Evolutionary conservation across 306 rosid genomes (phyloP), one percentile per base, ranked within the genome.

Genomic region (Delonix regia): DNA sequence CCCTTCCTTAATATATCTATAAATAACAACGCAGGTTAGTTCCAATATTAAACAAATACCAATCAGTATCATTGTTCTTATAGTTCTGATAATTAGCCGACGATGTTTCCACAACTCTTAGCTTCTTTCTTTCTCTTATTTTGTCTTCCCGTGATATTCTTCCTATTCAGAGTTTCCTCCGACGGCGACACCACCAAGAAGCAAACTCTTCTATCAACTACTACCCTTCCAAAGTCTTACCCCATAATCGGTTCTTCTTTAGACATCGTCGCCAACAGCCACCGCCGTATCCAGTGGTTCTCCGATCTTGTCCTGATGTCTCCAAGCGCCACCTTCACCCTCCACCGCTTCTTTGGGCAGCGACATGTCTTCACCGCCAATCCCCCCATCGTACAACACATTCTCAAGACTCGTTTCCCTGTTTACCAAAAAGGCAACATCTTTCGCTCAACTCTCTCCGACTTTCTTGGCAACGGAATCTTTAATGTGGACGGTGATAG

Each of bases 221-320:
- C 39, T 0, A 18, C 78, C 19, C 79, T 71, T 73, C 96, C 96
- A 5, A 80, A 80, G 44, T n/a, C 75, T 9, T 85, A 85, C 47
- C 88, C 88, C 12, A 34, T 85, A 0, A 42, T 81, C 5, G 88
- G 88, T 42, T 68, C 70, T 21, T 73, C 76, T 80, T 53, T 81
- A 3, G 69, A 69, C 27, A 0, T 73, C 66, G 42, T 51, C 68
- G 68, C 75, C 16, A 57, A 69, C 81, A 16, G 9, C 0, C 15
- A 65, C 76, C 88, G 83, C 80, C 82, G 80, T 1, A n/a, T 82
- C 38, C 82, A 83, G n/a, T 93, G 93, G 97, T 45, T 86, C 57
- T 78, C 92, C 14, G 92, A 90, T 30, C 7, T 87, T 0, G 36
- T 88, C 67, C 83, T 33, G 34, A 27, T 9, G 77, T 79, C 96